These are phyloP conservation scores for Peterozyma xylosa DNA, from an alignment of 805 yeast species.

Conservation along the genomic window DNA sequence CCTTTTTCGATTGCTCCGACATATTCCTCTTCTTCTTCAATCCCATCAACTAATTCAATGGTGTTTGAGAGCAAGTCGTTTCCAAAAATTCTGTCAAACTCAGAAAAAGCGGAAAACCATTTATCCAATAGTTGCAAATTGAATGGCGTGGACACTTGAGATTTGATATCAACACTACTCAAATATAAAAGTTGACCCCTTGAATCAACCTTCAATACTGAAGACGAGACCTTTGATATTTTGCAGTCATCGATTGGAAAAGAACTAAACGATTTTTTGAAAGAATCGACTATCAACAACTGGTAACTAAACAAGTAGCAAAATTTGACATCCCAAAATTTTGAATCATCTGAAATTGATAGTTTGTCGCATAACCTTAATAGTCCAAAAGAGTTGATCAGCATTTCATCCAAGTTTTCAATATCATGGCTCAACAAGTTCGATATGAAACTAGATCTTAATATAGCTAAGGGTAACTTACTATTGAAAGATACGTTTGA, in stretches of 20 bases:
- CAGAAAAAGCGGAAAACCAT: conserved; percentile 22
- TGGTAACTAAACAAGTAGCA: conserved; percentile 21
- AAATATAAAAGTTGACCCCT: not conserved
- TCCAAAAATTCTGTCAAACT: conserved; percentile 16
- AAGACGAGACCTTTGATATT: not conserved
- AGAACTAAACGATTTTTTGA: no score
- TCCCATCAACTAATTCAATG: conserved; percentile 9
- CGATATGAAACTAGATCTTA: conserved; percentile 15
- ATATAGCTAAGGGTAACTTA: conserved; percentile 4
- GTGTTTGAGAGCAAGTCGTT: conserved; percentile 18
- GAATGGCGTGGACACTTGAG: no score
- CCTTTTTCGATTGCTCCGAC: not conserved
- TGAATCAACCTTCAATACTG: not conserved
- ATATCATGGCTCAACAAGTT: conserved; percentile 11
- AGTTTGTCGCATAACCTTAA: conserved; percentile 21
- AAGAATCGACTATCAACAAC: conserved; percentile 13
- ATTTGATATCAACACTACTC: not conserved
- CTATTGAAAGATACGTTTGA: conserved; percentile 1
- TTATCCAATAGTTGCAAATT: conserved; percentile 14
- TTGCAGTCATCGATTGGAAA: no score
- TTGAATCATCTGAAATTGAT: conserved; percentile 5
- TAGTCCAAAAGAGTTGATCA: conserved; percentile 19
- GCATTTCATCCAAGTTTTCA: conserved; percentile 5
- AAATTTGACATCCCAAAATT: conserved; percentile 11
- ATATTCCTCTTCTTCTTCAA: conserved; percentile 12